phyloP scores from a whole-genome alignment of 257 asterid species.

The Rhazya stricta region DNA sequence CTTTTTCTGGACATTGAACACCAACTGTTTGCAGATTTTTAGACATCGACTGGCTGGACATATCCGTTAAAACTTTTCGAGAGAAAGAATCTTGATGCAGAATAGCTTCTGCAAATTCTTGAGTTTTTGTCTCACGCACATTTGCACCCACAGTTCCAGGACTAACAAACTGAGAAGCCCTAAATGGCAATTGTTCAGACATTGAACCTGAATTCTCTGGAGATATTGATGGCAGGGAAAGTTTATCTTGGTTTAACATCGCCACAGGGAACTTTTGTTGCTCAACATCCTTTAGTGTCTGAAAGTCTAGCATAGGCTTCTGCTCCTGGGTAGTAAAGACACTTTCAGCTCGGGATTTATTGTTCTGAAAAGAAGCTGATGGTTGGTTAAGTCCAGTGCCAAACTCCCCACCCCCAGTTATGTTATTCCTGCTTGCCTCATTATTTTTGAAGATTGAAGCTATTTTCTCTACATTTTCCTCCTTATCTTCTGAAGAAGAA shows the following conservation, averaged over 20 bases:
- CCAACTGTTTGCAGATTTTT: conserved; percentile 26
- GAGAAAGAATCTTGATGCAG: conserved; percentile 29
- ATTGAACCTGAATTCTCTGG: conserved; percentile 15
- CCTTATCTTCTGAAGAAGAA: conserved; percentile 29
- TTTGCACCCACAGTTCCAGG: conserved; percentile 17
- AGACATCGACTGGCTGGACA: conserved; percentile 34
- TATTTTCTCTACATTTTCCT: conserved; percentile 23
- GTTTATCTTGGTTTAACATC: conserved; percentile 25
- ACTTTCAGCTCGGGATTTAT: conserved; percentile 27
- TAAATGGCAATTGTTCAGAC: conserved; percentile 19
- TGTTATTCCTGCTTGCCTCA: conserved; percentile 20
- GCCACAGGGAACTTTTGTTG: conserved; percentile 22
- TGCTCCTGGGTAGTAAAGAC: conserved; percentile 26
- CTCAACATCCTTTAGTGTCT: conserved; percentile 27
- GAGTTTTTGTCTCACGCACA: conserved; percentile 19
- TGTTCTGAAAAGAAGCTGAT: conserved; percentile 24
- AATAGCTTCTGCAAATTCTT: conserved; percentile 37
- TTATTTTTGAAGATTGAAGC: conserved; percentile 23
- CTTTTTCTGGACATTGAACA: conserved; percentile 33
- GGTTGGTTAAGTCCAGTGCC: conserved; percentile 24
- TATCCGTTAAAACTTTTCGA: conserved; percentile 31
- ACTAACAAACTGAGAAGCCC: conserved; percentile 16
- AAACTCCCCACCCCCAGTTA: conserved; percentile 24
- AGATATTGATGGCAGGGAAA: conserved; percentile 12
- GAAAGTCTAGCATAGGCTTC: conserved; percentile 26